Evolutionary conservation across 2,329 filamentous ascomycete genomes (phyloP).

Genomic region (Fusarium austroafricanum): DNA sequence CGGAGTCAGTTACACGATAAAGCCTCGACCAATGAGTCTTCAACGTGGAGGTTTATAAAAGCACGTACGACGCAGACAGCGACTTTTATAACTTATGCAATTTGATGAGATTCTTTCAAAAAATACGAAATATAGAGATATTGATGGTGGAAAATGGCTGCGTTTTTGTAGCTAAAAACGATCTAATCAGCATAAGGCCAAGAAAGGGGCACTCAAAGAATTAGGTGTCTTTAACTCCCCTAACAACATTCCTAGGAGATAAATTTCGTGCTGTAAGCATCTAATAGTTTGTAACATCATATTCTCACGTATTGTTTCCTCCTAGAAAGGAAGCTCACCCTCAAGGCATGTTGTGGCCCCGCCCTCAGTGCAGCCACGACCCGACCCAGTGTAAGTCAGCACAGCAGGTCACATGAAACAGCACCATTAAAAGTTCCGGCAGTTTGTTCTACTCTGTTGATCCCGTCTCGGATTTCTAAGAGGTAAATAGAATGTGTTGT

Average conservation of each 20-base stretch:
- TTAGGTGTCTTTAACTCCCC: neutral
- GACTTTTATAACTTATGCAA: conserved; percentile 1
- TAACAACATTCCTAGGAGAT: neutral
- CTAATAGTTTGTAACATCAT: neutral
- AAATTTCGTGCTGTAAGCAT: neutral
- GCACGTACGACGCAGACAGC: neutral
- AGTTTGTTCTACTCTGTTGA: neutral
- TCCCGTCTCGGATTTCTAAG: neutral
- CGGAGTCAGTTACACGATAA: conserved; percentile 16
- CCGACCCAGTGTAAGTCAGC: conserved; percentile 26
- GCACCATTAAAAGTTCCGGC: conserved; percentile 5
- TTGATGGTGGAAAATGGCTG: neutral
- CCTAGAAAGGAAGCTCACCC: conserved; percentile 7
- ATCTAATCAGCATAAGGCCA: neutral
- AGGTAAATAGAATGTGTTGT: neutral
- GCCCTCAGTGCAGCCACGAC: conserved; percentile 34
- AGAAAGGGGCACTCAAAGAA: neutral
- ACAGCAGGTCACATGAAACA: conserved; percentile 24
- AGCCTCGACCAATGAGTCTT: neutral
- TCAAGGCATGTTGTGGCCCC: conserved; percentile 30
- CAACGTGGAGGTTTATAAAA: conserved; percentile 1
- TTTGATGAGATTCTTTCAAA: neutral
- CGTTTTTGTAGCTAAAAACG: neutral
- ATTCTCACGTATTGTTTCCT: neutral
- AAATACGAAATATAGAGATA: neutral